These are phyloP conservation scores for Gossypium davidsonii DNA, from an alignment of 441 rosid species.

Conservation along the genomic window DNA sequence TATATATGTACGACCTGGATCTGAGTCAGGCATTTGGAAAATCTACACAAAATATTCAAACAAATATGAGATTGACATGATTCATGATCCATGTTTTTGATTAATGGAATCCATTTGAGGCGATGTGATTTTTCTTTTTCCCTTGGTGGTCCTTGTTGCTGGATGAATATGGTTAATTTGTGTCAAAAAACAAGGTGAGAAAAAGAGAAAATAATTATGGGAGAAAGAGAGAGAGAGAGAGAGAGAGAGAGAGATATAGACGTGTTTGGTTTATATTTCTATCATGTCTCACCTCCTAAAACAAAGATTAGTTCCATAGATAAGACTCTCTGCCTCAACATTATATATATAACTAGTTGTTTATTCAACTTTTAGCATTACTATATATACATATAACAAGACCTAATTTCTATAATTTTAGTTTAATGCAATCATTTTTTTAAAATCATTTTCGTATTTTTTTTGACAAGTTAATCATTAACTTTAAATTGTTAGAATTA, in stretches of 20 bases:
- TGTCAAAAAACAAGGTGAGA: not conserved
- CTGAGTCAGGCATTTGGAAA: slow-evolving; percentile 53
- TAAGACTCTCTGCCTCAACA: not conserved
- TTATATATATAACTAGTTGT: not conserved
- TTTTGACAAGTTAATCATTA: not conserved
- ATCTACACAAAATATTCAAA: slow-evolving; percentile 3
- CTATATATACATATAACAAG: not conserved
- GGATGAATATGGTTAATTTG: slow-evolving; percentile 13
- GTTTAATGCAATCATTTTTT: not conserved
- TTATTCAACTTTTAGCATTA: not conserved
- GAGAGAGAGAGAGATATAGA: not conserved
- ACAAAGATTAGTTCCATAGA: not conserved
- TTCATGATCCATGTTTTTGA: slow-evolving; percentile 29
- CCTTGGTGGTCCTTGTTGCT: not conserved
- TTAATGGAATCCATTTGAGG: slow-evolving; percentile 6
- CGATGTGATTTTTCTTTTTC: not conserved
- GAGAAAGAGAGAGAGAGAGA: not conserved
- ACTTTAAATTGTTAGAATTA: not conserved
- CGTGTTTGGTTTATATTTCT: slow-evolving; percentile 5
- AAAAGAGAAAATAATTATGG: not conserved
- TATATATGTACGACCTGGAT: slow-evolving; percentile 41
- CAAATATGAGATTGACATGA: slow-evolving; percentile 23
- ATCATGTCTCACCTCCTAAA: not conserved
- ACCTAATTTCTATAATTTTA: not conserved
- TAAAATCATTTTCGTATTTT: not conserved